Percentiles rank a stretch among this genome's conserved stretches.
These are phyloP conservation scores for Boletus subcaerulescens DNA, from an alignment of 768 basidiomycete genomes.

Conservation along the genomic window DNA sequence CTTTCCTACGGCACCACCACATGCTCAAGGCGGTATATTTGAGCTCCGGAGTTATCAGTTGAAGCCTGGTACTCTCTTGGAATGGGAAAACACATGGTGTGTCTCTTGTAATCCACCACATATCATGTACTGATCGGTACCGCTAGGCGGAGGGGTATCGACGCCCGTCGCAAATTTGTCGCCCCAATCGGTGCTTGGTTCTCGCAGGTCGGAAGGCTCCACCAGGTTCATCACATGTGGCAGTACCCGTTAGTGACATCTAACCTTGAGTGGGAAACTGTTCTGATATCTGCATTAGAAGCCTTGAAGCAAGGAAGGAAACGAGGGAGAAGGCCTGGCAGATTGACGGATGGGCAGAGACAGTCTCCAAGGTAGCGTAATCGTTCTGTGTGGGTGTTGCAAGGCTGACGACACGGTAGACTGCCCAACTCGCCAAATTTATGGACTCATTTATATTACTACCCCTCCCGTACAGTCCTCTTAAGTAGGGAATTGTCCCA, in stretches of 20 bases:
- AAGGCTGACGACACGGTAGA: slow-evolving; percentile 46
- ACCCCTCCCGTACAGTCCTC: slow-evolving; percentile 79
- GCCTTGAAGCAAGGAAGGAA: slow-evolving; percentile 77
- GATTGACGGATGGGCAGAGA: slow-evolving; percentile 93
- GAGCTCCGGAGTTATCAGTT: slow-evolving; percentile 89
- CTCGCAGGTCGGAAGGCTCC: slow-evolving; percentile 78
- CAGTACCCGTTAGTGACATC: slow-evolving; percentile 76
- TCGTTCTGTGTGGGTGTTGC: slow-evolving; percentile 12
- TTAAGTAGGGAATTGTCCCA: slow-evolving; percentile 50
- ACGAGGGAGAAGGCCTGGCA: slow-evolving; percentile 90
- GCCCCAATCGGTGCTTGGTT: slow-evolving; percentile 91
- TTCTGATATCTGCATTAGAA: slow-evolving; percentile 38
- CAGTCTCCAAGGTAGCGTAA: slow-evolving; percentile 73
- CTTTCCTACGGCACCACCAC: slow-evolving; percentile 87
- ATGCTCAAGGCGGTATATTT: slow-evolving; percentile 84
- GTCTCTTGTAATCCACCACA: slow-evolving; percentile 11
- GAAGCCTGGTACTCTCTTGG: slow-evolving; percentile 84
- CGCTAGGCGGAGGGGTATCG: slow-evolving; percentile 85
- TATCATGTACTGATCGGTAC: slow-evolving; percentile 5
- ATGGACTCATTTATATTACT: slow-evolving; percentile 88
- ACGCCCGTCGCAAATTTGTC: slow-evolving; percentile 86
- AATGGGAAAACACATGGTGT: slow-evolving; percentile 94
- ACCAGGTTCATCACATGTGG: slow-evolving; percentile 96
- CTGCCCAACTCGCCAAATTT: slow-evolving; percentile 75
- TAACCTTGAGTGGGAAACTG: slow-evolving; percentile 1